A percentile compares a stretch with the other conserved stretches of the same genome.
Conservation (phyloP, 441 rosid species). For the Erodium trifolium region DNA sequence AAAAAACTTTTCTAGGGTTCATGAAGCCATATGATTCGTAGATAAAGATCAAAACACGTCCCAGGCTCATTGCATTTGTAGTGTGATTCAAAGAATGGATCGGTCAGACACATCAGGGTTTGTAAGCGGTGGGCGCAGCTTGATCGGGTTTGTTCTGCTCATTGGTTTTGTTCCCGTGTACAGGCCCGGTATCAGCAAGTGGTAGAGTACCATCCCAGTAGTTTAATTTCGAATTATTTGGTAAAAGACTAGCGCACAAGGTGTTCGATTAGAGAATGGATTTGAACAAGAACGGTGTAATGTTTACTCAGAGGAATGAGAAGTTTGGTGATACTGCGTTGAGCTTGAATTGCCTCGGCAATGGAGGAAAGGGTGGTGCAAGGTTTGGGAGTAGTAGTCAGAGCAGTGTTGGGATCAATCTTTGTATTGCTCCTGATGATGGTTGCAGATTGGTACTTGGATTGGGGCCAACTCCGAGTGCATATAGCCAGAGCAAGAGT, state of each 20-base stretch:
- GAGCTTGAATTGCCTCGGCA: slow-evolving; percentile 47
- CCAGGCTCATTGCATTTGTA: slow-evolving; percentile 19
- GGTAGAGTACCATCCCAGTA: slow-evolving; percentile 14
- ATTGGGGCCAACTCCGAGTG: slow-evolving; percentile 69
- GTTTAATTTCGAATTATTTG: background rate
- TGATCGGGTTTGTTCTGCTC: slow-evolving; percentile 24
- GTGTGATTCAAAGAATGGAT: slow-evolving; percentile 46
- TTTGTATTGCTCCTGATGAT: slow-evolving; percentile 48
- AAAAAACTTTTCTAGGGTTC: slow-evolving; percentile 28
- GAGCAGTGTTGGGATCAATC: slow-evolving; percentile 36
- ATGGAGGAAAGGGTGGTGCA: slow-evolving; percentile 37
- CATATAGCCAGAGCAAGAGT: slow-evolving; percentile 31
- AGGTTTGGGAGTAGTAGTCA: slow-evolving; percentile 25
- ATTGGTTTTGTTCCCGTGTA: slow-evolving; percentile 25
- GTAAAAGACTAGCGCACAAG: slow-evolving; percentile 11
- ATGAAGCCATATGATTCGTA: slow-evolving; percentile 33
- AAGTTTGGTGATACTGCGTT: slow-evolving; percentile 59
- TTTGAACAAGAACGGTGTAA: slow-evolving; percentile 38
- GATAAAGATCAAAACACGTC: slow-evolving; percentile 36
- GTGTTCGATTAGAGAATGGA: slow-evolving; percentile 37
- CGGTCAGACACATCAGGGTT: slow-evolving; percentile 82
- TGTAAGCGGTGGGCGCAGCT: slow-evolving; percentile 65
- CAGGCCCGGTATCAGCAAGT: slow-evolving; percentile 21
- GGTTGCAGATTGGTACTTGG: slow-evolving; percentile 85
- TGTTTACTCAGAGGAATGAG: slow-evolving; percentile 36